These are phyloP conservation scores for Colletotrichum sp. DNA, from an alignment of 2,329 filamentous ascomycete species.

Conservation along the genomic window DNA sequence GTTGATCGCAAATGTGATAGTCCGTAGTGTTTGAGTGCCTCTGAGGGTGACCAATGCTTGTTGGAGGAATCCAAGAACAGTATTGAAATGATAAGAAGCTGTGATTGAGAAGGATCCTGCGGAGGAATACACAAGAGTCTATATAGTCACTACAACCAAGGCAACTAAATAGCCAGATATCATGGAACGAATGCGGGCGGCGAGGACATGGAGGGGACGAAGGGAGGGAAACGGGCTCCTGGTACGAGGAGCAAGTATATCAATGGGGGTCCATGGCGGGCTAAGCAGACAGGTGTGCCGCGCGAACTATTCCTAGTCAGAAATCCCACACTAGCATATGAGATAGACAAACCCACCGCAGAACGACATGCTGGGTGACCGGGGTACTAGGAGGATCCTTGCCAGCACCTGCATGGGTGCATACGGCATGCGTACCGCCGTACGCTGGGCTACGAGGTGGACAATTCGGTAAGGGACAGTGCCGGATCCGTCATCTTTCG, in stretches of 20 bases:
- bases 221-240: neutral
- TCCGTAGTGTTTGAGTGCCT: neutral
- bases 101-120: neutral
- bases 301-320: constrained; percentile 16
- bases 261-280: neutral
- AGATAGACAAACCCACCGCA: neutral
- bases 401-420: constrained; percentile 2
- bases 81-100: neutral
- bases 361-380: constrained; percentile 7
- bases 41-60: neutral
- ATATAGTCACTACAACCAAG: neutral
- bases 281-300: constrained; percentile 7
- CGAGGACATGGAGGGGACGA: neutral
- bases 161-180: neutral
- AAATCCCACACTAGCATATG: constrained; percentile 15
- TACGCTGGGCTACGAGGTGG: neutral
- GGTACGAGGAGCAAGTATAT: neutral
- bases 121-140: neutral
- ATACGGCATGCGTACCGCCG: neutral
- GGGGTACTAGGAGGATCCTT: constrained; percentile 15
- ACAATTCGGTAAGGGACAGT: neutral
- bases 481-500: neutral
- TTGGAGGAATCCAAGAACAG: neutral
- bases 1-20: neutral
- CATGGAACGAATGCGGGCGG: neutral